These are phyloP conservation scores for Cystobasidium slooffiae DNA, from an alignment of 1,284 basidiomycete species.

Conservation along the genomic window DNA sequence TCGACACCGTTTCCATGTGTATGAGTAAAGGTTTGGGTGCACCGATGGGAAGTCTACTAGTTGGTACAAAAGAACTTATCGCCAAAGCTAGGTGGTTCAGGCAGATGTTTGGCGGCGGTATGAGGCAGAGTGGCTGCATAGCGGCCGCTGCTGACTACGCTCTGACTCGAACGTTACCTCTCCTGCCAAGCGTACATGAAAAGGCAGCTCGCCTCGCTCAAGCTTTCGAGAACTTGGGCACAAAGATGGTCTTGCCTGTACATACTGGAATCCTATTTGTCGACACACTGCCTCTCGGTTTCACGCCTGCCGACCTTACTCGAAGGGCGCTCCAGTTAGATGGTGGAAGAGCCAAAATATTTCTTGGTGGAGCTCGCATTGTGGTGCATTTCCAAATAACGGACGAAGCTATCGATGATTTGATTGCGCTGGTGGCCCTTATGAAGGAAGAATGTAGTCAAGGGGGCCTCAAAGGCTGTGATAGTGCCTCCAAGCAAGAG, in stretches of 20 bases:
- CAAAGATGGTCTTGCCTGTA: conserved; percentile 71
- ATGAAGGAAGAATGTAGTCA: conserved; percentile 49
- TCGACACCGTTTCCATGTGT: conserved; percentile 90
- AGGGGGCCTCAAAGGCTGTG: too few relatives aligned
- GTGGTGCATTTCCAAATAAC: conserved; percentile 88
- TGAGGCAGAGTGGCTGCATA: conserved; percentile 82
- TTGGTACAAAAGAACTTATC: conserved; percentile 82
- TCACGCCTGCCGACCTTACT: conserved; percentile 69
- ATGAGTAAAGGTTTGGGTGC: conserved; percentile 95
- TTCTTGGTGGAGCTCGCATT: conserved; percentile 72
- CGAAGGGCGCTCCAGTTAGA: conserved; percentile 67
- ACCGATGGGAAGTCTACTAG: conserved; percentile 82
- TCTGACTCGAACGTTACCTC: conserved; percentile 79
- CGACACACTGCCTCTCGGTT: conserved; percentile 73
- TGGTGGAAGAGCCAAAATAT: conserved; percentile 61
- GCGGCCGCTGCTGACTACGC: conserved; percentile 84
- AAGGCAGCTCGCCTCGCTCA: conserved; percentile 72
- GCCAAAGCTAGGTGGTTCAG: conserved; percentile 67
- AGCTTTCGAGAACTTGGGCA: conserved; percentile 75
- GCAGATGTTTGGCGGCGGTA: conserved; percentile 66
- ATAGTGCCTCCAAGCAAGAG: too few relatives aligned
- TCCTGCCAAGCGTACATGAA: conserved; percentile 75
- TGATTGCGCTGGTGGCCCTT: conserved; percentile 56
- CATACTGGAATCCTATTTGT: conserved; percentile 86
- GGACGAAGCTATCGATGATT: conserved; percentile 65